Base-by-base conservation (phyloP, 805 yeast species). In the Ogataea naganishii region DNA sequence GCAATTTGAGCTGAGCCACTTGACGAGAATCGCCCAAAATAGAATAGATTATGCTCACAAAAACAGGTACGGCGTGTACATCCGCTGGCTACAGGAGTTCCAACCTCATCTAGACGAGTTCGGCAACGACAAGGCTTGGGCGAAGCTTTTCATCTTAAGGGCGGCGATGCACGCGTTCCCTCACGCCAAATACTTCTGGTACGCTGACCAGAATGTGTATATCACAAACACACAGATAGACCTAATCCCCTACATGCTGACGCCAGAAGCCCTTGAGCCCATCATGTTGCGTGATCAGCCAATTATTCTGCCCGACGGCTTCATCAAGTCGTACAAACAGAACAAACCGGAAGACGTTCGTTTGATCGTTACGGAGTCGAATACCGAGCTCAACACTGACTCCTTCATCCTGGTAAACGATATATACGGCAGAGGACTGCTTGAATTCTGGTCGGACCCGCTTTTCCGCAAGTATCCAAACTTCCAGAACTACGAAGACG, bases 161-260 rank as follows among this genome's bases (percentile, higher is more conserved):
- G 92, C 88, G 24, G 96, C 97, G n/a, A 75, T 89, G 79, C 73
- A 72, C 51, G 92, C 95, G 0, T 86, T 86, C 62, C 97, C 97
- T 1, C 64, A 77, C 27, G 81, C 96, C n/a, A 75, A 83, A 51
- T 80, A 84, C 64, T 78, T 88, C 47, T 83, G 96, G 92, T 88
- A 75, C 47, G 49, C 92, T 25, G 95, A 84, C 51, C 72, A 81
- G 40, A 75, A 79, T 45, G 75, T 89, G 0, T 56, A 85, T 30
- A 75, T 89, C 34, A 80, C 82, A 84, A 72, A 83, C 37, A 60
- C 74, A 34, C 69, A 69, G 30, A 61, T 79, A 23, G 73, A 82
- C 36, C 46, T 89, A 20, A 57, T 67, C 27, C 60, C 71, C 14
- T 74, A 79, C 39, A 51, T 89, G 25, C 53, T 84, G 30, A 64